Evolutionary conservation across 2,329 filamentous ascomycete species (phyloP).

Genomic region (Monilinia fructicola): DNA sequence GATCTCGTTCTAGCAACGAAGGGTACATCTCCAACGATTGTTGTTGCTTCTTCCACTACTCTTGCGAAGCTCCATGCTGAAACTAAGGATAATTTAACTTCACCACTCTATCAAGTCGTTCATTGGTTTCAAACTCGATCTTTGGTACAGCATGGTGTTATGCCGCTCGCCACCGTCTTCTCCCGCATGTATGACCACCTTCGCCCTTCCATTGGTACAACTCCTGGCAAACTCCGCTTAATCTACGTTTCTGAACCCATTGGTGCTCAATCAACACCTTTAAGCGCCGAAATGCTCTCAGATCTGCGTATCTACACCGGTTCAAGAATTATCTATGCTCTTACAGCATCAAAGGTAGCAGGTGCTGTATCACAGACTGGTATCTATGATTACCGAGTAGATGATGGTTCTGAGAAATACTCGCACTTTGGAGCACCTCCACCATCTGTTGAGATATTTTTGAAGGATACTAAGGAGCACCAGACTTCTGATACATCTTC

Average conservation of each 20-base stretch:
- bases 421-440: constrained; percentile 81
- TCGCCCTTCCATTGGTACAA: constrained; percentile 58
- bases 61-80: constrained; percentile 66
- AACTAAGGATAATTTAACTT: constrained; percentile 58
- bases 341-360: constrained; percentile 79
- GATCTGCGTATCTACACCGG: constrained; percentile 80
- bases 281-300: constrained; percentile 70
- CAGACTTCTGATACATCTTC: constrained; percentile 63
- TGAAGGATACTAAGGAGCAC: constrained; percentile 60
- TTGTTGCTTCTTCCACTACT: constrained; percentile 74
- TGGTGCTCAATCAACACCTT: constrained; percentile 58
- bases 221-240: constrained; percentile 74
- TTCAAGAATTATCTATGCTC: constrained; percentile 78
- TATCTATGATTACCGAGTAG: constrained; percentile 78
- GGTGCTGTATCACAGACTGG: constrained; percentile 86
- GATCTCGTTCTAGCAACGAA: constrained; percentile 72
- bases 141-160: constrained; percentile 67
- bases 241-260: constrained; percentile 76
- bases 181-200: constrained; percentile 60
- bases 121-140: constrained; percentile 71
- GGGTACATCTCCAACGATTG: constrained; percentile 75
- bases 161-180: constrained; percentile 66
- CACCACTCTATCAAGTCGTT: constrained; percentile 63
- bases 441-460: constrained; percentile 73
- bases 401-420: constrained; percentile 42